Evolutionary conservation across 495 filamentous ascomycete species (phyloP), one percentile per base, ranked within the genome.

Genomic region (Jackrogersella multiformis): DNA sequence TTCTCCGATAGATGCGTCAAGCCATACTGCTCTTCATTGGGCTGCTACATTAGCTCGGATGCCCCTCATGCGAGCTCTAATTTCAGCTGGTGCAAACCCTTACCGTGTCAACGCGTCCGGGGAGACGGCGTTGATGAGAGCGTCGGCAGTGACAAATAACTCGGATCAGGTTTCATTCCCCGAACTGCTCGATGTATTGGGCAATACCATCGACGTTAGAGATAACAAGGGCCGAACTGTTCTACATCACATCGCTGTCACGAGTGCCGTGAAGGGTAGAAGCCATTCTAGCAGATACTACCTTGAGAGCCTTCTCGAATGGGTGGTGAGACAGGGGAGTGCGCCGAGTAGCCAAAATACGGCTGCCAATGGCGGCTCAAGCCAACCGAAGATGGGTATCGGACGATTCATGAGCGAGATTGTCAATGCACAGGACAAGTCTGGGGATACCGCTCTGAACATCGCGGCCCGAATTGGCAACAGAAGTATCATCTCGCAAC

Each of bases 371-470:
- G 66, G 69, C 21, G 60, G 53, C 69, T 72, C 75, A 41, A 70
- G 71, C 7, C 70, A 81, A 3, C 87, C 88, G 36, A 87, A 89
- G 60, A 95, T 97, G 73, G 88, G 88, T 30, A 82, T 99, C 18
- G 92, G 88, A 4, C 88, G 91, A 35, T 98, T 99, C 78, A 96
- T 99, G 84, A 90, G 90, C 20, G 93, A 97, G 70, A 91, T 99
- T 69, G 94, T 99, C 62, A 98, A 99, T 69, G 87, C 92, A 2
- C 90, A 91, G 51, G 95, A 99, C 76, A 90, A 91, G 65, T 88
- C 90, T 53, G 95, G 95, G 4, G 96, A 99, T 71, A 98, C 95
- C 8, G 96, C 96, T 18, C 81, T 99, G 38, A 97, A 96, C 71
- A 87, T 97, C 69, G 96, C 94, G 24, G 93, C 95, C 0, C 85